Evolutionary conservation across 2,329 filamentous ascomycete genomes (phyloP), one percentile per base, ranked within the genome.

Genomic region (Cladosporium halotolerans): DNA sequence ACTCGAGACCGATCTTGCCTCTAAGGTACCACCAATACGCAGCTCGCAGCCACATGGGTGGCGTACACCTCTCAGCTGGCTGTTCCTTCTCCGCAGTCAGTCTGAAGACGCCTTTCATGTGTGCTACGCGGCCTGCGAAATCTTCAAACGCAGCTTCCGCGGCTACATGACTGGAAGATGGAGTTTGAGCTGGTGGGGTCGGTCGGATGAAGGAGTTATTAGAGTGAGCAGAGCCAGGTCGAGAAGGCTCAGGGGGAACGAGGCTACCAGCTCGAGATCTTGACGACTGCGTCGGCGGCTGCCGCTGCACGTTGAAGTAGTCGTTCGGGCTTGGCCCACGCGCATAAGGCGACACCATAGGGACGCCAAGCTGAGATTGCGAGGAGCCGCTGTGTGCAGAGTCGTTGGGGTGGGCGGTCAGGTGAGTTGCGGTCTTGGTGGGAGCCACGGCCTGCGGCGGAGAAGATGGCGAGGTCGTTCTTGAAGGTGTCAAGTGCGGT

Each of bases 1-100:
- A 70, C 67, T 96, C 91, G 48, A 96, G 76, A 9, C 84, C 83
- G 63, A 84, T 81, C 57, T 90, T 84, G 16, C 90, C 91, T 60
- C 82, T 86, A 43, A 95, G 67, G 64, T 96, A 95, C 91, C 91
- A 96, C 91, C 91, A 96, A 0, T 88, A 74, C 3, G 83, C 84
- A 19, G 84, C 85, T 54, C 88, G 80, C 9, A 86, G 76, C 73
- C 91, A 85, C 45, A 63, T 62, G 1, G 55, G 36, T 0, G 85
- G 76, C 0, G 82, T 74, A 47, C 81, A 85, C 31, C 79, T 77
- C 52, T 81, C 76, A 4, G 90, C 67, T 0, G 88, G 83, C 57
- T 81, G 83, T 31, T 85, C 76, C 32, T 84, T 80, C 67, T 95
- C 88, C 0, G 89, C 85, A 54, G 91, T 88, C 41, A 92, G 70